Percentiles rank a stretch among this genome's conserved stretches.
phyloP scores from a whole-genome alignment of 2,329 filamentous ascomycete genomes.

The Verticillium nonalfalfae region DNA sequence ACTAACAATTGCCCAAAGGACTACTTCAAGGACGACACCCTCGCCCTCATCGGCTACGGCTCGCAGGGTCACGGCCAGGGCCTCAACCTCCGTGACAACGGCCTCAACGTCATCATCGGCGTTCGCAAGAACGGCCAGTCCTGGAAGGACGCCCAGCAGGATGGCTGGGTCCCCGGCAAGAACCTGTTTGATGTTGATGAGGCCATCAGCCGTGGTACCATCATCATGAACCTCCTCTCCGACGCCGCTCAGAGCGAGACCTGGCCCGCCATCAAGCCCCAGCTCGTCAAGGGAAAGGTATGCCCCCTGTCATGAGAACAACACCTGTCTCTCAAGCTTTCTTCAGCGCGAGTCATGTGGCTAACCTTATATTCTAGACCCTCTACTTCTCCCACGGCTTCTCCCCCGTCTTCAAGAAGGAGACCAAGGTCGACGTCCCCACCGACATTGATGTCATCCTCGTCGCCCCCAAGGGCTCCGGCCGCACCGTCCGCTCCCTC shows the following conservation, averaged over 20 bases:
- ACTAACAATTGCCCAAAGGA: conserved; percentile 49
- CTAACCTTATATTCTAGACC: conserved; percentile 49
- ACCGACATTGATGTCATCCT: conserved; percentile 97
- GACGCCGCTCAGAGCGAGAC: conserved; percentile 98
- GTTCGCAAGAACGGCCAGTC: conserved; percentile 97
- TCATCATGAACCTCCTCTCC: conserved; percentile 98
- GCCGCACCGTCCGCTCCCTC: conserved; percentile 95
- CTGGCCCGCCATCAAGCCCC: conserved; percentile 96
- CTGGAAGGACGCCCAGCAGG: conserved; percentile 94
- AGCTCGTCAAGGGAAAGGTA: conserved; percentile 98
- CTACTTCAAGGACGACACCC: conserved; percentile 99
- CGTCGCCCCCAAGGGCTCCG: conserved; percentile 97
- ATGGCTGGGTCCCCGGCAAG: conserved; percentile 97
- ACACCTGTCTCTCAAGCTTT: too few species aligned
- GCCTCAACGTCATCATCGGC: conserved; percentile 97
- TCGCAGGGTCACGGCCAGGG: conserved; percentile 98
- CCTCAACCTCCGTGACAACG: conserved; percentile 99
- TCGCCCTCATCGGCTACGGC: conserved; percentile 96
- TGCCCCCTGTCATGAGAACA: conserved; percentile 16
- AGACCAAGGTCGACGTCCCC: conserved; percentile 97
- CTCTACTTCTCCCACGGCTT: conserved; percentile 99
- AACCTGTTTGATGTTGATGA: conserved; percentile 99
- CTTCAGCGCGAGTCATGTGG: conserved; percentile 13
- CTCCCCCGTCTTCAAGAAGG: conserved; percentile 99
- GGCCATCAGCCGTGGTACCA: conserved; percentile 87